phyloP scores from a whole-genome alignment of 768 basidiomycete species.

The Russula compacta region DNA sequence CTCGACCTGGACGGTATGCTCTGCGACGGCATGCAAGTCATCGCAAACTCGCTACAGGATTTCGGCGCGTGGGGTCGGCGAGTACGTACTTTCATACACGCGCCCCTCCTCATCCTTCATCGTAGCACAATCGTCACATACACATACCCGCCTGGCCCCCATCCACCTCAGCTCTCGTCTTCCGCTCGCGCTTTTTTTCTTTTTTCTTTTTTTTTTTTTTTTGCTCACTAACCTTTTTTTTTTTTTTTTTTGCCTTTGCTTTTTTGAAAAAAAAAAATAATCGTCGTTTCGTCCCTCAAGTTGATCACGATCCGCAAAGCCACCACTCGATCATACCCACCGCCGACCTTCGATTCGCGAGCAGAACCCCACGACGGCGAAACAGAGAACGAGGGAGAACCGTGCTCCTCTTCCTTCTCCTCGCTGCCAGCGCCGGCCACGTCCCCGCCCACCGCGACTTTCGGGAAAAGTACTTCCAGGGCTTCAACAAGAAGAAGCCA shows the following conservation, averaged over 20 bases:
- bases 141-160: no score
- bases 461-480: constrained; percentile 77
- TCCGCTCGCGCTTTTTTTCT: no score
- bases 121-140: neutral
- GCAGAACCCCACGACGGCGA: neutral
- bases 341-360: constrained; percentile 44
- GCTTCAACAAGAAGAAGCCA: constrained; percentile 51
- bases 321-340: constrained; percentile 35
- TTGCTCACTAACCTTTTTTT: no score
- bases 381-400: neutral
- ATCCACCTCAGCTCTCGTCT: no score
- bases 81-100: constrained; percentile 39
- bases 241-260: no score
- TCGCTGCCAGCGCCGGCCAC: constrained; percentile 24
- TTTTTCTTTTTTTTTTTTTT: no score
- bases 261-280: neutral
- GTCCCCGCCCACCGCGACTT: constrained; percentile 86
- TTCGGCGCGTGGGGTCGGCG: constrained; percentile 94
- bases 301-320: constrained; percentile 85
- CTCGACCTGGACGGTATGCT: constrained; percentile 73
- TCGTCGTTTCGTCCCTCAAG: constrained; percentile 33
- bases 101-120: neutral
- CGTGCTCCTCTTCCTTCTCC: neutral
- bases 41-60: constrained; percentile 84
- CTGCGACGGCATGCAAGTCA: constrained; percentile 79